Percentiles rank a stretch among this genome's conserved stretches.
Evolutionary conservation across 2,329 filamentous ascomycete genomes (phyloP).

Genomic region (Claviceps quebecensis): DNA sequence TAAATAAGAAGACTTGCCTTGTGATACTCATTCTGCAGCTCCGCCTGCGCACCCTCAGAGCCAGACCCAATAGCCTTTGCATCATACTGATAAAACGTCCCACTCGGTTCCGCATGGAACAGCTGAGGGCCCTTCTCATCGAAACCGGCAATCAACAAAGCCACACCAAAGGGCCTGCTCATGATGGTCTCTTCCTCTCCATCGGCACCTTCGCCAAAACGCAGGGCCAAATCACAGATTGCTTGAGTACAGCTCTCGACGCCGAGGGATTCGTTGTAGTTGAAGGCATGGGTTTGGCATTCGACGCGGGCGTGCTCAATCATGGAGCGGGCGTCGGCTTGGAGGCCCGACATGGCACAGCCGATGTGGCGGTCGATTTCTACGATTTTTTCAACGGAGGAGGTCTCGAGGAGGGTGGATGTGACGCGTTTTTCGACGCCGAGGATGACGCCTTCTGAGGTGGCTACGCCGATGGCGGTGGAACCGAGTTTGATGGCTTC

Average conservation of each 20-base stretch:
- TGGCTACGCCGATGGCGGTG: slow-evolving; percentile 95
- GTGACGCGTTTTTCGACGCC: slow-evolving; percentile 99
- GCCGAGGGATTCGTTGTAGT: slow-evolving; percentile 89
- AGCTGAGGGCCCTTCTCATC: slow-evolving; percentile 94
- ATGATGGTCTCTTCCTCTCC: slow-evolving; percentile 98
- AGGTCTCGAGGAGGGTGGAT: slow-evolving; percentile 90
- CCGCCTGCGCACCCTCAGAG: slow-evolving; percentile 92
- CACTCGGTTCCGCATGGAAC: slow-evolving; percentile 95
- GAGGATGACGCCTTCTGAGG: slow-evolving; percentile 85
- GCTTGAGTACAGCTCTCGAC: slow-evolving; percentile 98
- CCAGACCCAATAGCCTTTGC: slow-evolving; percentile 97
- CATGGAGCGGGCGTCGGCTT: slow-evolving; percentile 95
- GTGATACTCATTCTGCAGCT: slow-evolving; percentile 97
- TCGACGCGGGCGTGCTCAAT: slow-evolving; percentile 97
- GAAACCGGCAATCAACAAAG: slow-evolving; percentile 87
- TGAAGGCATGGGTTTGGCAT: slow-evolving; percentile 92
- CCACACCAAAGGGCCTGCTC: slow-evolving; percentile 93
- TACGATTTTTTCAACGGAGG: slow-evolving; percentile 98
- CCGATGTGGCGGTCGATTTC: slow-evolving; percentile 98
- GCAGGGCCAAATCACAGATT: slow-evolving; percentile 90
- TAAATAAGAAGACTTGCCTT: slow-evolving; percentile 37
- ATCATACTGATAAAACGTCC: slow-evolving; percentile 98
- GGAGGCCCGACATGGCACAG: slow-evolving; percentile 95
- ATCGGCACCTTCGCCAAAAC: slow-evolving; percentile 94
- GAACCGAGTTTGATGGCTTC: slow-evolving; percentile 99